A percentile compares a stretch with the other conserved stretches of the same genome.
Evolutionary conservation across 2,329 filamentous ascomycete genomes (phyloP).

Genomic region (Helotiales sp.): DNA sequence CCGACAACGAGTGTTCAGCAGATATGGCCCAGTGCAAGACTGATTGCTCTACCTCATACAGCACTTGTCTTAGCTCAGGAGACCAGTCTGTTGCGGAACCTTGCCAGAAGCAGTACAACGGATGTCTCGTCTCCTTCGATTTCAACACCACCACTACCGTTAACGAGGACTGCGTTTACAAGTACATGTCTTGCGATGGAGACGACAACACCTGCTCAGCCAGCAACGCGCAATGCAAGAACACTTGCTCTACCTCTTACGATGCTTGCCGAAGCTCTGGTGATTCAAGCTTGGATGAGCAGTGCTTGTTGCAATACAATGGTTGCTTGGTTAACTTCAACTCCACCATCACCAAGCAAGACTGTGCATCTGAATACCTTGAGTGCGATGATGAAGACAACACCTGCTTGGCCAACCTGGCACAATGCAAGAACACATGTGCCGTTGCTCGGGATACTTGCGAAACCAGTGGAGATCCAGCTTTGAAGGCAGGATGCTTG

Average conservation of each 20-base stretch:
- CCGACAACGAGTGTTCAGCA: constrained; percentile 5
- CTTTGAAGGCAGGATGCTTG: background rate
- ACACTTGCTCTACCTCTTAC: constrained; percentile 6
- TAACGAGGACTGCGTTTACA: constrained; percentile 15
- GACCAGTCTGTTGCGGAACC: background rate
- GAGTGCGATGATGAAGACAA: constrained; percentile 8
- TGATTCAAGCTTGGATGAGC: constrained; percentile 4
- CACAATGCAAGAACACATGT: constrained; percentile 17
- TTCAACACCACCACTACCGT: constrained; percentile 1
- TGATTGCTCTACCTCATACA: constrained; percentile 6
- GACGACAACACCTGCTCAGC: constrained; percentile 9
- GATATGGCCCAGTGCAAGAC: constrained; percentile 5
- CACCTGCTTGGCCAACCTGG: constrained; percentile 2
- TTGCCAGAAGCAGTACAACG: constrained; percentile 5
- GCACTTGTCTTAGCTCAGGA: constrained; percentile 3
- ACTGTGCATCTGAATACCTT: constrained; percentile 5
- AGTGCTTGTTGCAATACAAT: constrained; percentile 12
- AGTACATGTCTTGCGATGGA: constrained; percentile 11
- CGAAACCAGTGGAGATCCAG: constrained; percentile 11
- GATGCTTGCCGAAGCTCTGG: constrained; percentile 9
- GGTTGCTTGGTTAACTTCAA: constrained; percentile 4
- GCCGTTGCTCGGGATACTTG: constrained; percentile 13
- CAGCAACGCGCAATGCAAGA: constrained; percentile 14
- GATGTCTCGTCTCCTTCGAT: background rate
- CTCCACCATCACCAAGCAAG: background rate